phyloP scores from a whole-genome alignment of 2,329 filamentous ascomycete species.

The Apiospora sp. region DNA sequence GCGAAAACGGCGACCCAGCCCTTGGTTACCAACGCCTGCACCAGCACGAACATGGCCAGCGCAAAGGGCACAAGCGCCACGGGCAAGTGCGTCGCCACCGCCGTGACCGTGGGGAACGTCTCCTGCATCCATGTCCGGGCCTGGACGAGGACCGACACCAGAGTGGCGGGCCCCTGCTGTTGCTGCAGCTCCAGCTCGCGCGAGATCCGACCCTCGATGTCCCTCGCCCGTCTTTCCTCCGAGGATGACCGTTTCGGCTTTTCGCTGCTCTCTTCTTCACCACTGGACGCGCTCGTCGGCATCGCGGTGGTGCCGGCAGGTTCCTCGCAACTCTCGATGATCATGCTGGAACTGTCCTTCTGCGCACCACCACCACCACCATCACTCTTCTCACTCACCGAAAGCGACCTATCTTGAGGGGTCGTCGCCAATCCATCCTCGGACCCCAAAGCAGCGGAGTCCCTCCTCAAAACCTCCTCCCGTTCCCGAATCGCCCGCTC shows the following conservation, averaged over 20 bases:
- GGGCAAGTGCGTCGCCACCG: conserved; percentile 71
- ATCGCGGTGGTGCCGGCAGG: no score
- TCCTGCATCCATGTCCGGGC: conserved; percentile 68
- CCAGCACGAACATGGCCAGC: conserved; percentile 77
- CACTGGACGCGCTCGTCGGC: neutral
- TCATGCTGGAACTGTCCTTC: neutral
- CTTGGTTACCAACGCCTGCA: conserved; percentile 75
- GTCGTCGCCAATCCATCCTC: neutral
- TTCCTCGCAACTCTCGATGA: conserved; percentile 31
- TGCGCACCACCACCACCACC: neutral
- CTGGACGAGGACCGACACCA: conserved; percentile 58
- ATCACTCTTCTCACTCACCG: neutral
- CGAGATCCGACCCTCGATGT: conserved; percentile 30
- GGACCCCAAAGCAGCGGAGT: neutral
- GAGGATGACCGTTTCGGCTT: neutral
- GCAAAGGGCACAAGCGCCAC: conserved; percentile 75
- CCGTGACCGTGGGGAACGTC: conserved; percentile 74
- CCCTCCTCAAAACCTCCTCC: conserved; percentile 33
- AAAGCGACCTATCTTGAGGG: neutral
- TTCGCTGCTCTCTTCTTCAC: neutral
- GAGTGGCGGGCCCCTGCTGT: conserved; percentile 47
- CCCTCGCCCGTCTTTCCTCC: conserved; percentile 13
- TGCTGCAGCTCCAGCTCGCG: conserved; percentile 21
- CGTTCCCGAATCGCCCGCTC: conserved; percentile 47
- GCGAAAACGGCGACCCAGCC: conserved; percentile 80